Conservation (phyloP, 2,329 filamentous ascomycete species). For the Dothistroma pini region DNA sequence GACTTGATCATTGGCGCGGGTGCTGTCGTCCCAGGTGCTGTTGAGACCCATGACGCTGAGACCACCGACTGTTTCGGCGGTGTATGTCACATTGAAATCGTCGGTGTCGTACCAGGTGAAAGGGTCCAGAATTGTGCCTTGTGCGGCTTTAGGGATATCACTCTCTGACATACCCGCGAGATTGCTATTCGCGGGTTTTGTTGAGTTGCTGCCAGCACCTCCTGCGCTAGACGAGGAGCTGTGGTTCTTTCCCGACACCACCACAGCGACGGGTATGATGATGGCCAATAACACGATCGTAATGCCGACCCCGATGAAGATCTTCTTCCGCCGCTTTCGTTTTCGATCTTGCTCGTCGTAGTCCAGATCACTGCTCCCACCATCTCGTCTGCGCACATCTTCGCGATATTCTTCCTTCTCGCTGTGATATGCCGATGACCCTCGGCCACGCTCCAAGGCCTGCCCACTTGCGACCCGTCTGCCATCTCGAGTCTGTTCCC, state of each 20-base stretch:
- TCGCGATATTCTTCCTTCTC: conserved; percentile 40
- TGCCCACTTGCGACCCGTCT: conserved; percentile 47
- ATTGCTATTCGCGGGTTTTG: conserved; percentile 43
- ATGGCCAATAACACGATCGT: conserved; percentile 43
- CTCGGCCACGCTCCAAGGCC: conserved; percentile 38
- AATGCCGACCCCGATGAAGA: conserved; percentile 39
- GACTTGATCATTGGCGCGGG: conserved; percentile 72
- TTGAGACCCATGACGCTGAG: conserved; percentile 90
- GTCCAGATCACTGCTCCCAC: conserved; percentile 33
- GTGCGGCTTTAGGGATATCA: conserved; percentile 54
- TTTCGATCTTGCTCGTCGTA: conserved; percentile 41
- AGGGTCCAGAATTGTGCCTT: conserved; percentile 77
- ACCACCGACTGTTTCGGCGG: conserved; percentile 74
- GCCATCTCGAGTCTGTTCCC: conserved; percentile 29
- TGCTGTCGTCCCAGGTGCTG: conserved; percentile 79
- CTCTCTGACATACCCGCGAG: conserved; percentile 43
- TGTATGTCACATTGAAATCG: conserved; percentile 95
- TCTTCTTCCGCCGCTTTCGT: conserved; percentile 55
- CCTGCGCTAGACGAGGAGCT: conserved; percentile 9
- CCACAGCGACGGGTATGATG: conserved; percentile 46
- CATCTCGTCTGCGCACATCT: conserved; percentile 42
- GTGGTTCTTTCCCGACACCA: conserved; percentile 43
- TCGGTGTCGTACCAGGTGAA: conserved; percentile 87
- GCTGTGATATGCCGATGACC: conserved; percentile 37
- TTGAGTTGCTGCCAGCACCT: conserved; percentile 23